These are phyloP conservation scores for Metarhizium humberi DNA, from an alignment of 2,329 filamentous ascomycete genomes.

Conservation along the genomic window DNA sequence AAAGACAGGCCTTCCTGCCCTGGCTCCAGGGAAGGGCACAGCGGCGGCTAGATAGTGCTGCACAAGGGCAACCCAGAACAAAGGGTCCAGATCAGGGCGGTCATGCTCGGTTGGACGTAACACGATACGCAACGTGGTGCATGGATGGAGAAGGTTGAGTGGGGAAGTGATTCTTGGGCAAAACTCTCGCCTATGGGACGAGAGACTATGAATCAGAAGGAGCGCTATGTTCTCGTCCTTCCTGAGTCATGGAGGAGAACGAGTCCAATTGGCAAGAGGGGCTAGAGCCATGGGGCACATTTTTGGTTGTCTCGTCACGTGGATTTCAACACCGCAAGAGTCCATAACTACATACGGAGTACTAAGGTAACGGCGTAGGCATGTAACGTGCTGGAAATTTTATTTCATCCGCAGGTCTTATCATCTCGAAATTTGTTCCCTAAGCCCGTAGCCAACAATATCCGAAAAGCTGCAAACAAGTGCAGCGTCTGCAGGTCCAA, in stretches of 20 bases:
- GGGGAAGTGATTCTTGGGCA: background rate
- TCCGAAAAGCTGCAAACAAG: no score
- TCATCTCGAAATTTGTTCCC: no score
- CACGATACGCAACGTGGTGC: background rate
- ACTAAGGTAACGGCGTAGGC: no score
- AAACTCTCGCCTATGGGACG: background rate
- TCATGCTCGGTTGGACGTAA: background rate
- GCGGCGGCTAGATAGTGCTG: background rate
- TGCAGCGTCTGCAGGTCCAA: no score
- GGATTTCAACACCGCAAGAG: background rate
- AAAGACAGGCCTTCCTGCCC: background rate
- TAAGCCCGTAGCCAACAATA: no score
- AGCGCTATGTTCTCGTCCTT: background rate
- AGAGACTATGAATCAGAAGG: background rate
- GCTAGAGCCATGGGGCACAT: no score
- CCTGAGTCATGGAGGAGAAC: background rate
- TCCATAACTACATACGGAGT: no score
- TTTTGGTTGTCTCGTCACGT: background rate
- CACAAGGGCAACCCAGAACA: background rate
- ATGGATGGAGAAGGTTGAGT: background rate
- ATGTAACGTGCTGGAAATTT: no score
- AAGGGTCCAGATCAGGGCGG: background rate
- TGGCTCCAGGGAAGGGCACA: background rate
- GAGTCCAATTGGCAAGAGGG: no score
- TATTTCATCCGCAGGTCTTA: no score